Base-by-base conservation (phyloP, 2,329 filamentous ascomycete genomes). In the Gnomoniopsis smithogilvyi region DNA sequence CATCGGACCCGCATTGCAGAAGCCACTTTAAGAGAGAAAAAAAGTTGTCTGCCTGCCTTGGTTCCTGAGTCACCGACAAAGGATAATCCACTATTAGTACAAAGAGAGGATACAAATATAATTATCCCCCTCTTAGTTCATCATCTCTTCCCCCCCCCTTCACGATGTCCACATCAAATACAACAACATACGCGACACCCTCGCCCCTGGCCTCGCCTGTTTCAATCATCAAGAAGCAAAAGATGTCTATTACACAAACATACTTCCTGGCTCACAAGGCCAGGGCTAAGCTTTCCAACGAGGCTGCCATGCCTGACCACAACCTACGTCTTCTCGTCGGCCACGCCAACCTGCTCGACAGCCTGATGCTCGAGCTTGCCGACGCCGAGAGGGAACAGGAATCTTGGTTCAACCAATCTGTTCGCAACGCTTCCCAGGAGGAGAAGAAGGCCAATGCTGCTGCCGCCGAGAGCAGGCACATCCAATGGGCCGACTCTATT, bases 211-310 rank as follows among this genome's bases (percentile, higher is more conserved):
- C 74, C 65, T 76, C 76, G 38, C 68, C 78, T 53, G 75, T 78
- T 65, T 76, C 76, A 36, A 68, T 78, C 53, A 75, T 78, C 66
- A 77, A 79, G 74, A 82, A 89, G 79, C 90, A 92, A 77, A 93
- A 89, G 79, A 98, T 98, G 95, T 96, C 90, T 74, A 89, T 98
- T 80, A 96, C 94, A 30, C 92, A 97, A 79, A 98, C 94, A 63
- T 99, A 98, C 89, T 96, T 92, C 81, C 89, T 98, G 69, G 95
- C 95, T 73, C 93, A 96, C 83, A 94, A 93, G 77, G 95, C 95
- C 73, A 88, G 95, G 75, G 89, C 88, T 69, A 99, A 99, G 92
- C 92, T 99, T 72, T 92, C 92, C 66, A 85, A 84, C 65, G 94
- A 98, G 80, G 95, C 95, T 80, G 86, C 88, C 76, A 89, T 89